phyloP scores from a whole-genome alignment of 75 land plant genomes.

The Pinus taeda region DNA sequence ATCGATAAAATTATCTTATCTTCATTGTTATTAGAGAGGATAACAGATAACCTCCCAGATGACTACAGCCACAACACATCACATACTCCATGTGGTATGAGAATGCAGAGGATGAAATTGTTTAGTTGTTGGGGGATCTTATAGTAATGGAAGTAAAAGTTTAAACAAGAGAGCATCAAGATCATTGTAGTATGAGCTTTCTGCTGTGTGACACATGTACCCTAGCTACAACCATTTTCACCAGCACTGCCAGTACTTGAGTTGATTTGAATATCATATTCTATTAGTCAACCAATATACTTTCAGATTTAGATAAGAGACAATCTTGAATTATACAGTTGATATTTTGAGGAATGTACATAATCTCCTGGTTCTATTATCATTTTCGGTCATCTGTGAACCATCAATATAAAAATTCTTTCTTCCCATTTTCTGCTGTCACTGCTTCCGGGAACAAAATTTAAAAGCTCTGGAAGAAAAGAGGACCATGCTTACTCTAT shows the following conservation, averaged over 20 bases:
- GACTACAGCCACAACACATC: not conserved
- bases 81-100: not conserved
- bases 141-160: not conserved
- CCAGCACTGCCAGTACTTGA: not conserved
- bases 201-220: not conserved
- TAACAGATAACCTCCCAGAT: not conserved
- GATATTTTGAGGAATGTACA: not conserved
- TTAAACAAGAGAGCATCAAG: not conserved
- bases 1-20: not conserved
- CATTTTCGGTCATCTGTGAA: not conserved
- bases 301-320: too few species aligned
- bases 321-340: not conserved
- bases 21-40: not conserved
- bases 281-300: not conserved
- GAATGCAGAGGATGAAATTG: not conserved
- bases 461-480: not conserved
- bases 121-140: not conserved
- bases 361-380: not conserved
- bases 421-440: not conserved
- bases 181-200: not conserved
- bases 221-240: not conserved
- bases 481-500: constrained; percentile 43
- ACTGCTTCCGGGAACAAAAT: not conserved
- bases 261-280: not conserved
- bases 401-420: not conserved